phyloP scores from a whole-genome alignment of 1,284 basidiomycete species.

The Leccinum fallax region DNA sequence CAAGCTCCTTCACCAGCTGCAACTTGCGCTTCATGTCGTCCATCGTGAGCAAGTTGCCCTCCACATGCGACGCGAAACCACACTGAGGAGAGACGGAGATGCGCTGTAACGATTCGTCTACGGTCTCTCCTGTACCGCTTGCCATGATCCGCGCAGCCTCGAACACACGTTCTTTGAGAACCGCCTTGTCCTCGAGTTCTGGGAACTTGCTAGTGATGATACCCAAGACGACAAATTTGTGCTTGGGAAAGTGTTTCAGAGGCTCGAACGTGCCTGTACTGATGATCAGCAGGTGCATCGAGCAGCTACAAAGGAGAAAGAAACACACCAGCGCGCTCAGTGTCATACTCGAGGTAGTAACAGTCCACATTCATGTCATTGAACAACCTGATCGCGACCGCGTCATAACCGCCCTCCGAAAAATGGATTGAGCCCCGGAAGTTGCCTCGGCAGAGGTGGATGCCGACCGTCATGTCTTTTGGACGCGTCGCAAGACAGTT shows the following conservation, averaged over 20 bases:
- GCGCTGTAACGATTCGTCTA: not conserved
- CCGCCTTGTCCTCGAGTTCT: not conserved
- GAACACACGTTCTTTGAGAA: not conserved
- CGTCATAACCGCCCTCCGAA: conserved; percentile 51
- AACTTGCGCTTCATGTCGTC: not conserved
- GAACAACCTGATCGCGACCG: conserved; percentile 76
- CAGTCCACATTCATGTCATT: conserved; percentile 69
- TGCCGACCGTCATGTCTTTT: not conserved
- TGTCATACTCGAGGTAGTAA: conserved; percentile 54
- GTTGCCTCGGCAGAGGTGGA: not conserved
- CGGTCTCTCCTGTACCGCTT: not conserved
- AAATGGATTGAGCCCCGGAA: not conserved
- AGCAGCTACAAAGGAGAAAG: accelerated
- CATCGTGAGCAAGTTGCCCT: not conserved
- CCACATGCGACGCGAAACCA: not conserved
- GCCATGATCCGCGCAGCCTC: not conserved
- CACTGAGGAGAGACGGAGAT: not conserved
- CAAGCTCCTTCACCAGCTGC: conserved; percentile 1
- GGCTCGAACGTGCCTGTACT: not conserved
- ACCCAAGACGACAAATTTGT: not conserved
- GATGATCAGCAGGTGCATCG: conserved; percentile 10
- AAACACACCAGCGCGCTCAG: not conserved
- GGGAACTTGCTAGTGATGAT: not conserved
- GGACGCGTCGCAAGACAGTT: conserved; percentile 61
- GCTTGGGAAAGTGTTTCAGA: not conserved